phyloP scores from a whole-genome alignment of 257 asterid species.

The Gardenia jasminoides region DNA sequence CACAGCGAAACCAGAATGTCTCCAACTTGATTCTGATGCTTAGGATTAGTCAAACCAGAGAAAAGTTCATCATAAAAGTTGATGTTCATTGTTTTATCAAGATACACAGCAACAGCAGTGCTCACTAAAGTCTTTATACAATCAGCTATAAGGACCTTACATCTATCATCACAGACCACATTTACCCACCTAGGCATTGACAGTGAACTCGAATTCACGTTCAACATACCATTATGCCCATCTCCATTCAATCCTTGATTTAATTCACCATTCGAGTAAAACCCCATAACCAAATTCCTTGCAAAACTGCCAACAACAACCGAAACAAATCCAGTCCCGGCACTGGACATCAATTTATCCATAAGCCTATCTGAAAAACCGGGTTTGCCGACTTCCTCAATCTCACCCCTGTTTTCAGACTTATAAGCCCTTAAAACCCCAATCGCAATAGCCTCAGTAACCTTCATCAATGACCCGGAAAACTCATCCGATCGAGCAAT shows the following conservation, averaged over 20 bases:
- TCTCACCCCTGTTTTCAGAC: constrained; percentile 32
- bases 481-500: constrained; percentile 70
- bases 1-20: constrained; percentile 74
- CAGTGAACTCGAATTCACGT: constrained; percentile 34
- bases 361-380: constrained; percentile 54
- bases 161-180: constrained; percentile 56
- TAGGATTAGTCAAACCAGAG: constrained; percentile 88
- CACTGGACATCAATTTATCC: constrained; percentile 76
- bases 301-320: constrained; percentile 83
- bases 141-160: constrained; percentile 67
- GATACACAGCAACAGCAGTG: constrained; percentile 83
- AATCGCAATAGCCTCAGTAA: constrained; percentile 57
- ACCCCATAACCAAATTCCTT: constrained; percentile 79
- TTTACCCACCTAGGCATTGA: constrained; percentile 52
- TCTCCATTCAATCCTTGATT: constrained; percentile 35
- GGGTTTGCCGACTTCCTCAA: constrained; percentile 35
- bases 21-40: constrained; percentile 60
- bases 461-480: constrained; percentile 41
- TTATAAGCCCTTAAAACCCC: constrained; percentile 75
- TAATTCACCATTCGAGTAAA: constrained; percentile 35
- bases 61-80: constrained; percentile 78
- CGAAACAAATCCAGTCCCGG: constrained; percentile 85
- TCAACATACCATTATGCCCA: constrained; percentile 16
- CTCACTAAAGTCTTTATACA: constrained; percentile 74
- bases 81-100: constrained; percentile 88